phyloP scores from a whole-genome alignment of 805 yeast species.

The Candida yuanshanica region DNA sequence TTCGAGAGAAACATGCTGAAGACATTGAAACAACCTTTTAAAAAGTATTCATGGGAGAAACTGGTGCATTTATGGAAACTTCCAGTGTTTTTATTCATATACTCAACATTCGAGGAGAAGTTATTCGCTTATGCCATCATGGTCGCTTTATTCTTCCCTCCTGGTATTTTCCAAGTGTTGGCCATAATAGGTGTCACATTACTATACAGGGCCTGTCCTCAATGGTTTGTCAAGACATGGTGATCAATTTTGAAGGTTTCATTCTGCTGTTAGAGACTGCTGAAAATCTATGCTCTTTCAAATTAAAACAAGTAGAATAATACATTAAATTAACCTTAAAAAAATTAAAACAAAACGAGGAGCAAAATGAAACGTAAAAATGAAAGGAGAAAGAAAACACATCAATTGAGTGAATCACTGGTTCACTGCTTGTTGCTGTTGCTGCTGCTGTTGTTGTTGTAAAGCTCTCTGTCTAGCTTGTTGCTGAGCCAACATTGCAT shows the following conservation, averaged over 20 bases:
- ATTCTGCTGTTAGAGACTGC: too few relatives aligned
- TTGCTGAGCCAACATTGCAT: constrained; percentile 9
- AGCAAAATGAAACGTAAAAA: neutral
- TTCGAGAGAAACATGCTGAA: constrained; percentile 31
- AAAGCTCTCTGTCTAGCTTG: constrained; percentile 9
- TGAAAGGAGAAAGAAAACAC: neutral
- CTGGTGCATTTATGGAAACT: constrained; percentile 20
- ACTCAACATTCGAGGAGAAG: constrained; percentile 8
- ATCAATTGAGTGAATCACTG: neutral
- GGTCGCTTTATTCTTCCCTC: constrained; percentile 15
- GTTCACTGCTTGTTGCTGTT: constrained; percentile 24
- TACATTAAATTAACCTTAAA: neutral
- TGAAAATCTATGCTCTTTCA: too few relatives aligned
- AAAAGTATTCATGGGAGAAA: constrained; percentile 27
- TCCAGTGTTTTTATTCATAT: constrained; percentile 11
- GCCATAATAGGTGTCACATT: constrained; percentile 1
- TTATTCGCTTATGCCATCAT: constrained; percentile 11
- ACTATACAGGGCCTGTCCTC: constrained; percentile 11
- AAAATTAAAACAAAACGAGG: neutral
- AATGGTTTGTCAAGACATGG: constrained; percentile 13
- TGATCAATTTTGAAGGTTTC: too few relatives aligned
- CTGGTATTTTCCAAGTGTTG: constrained; percentile 15
- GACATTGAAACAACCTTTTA: constrained; percentile 21
- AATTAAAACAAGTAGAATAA: too few relatives aligned
- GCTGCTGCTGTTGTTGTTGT: constrained; percentile 13